Base-by-base conservation (phyloP, 805 yeast genomes). In the Scheffersomyces lignosus region DNA sequence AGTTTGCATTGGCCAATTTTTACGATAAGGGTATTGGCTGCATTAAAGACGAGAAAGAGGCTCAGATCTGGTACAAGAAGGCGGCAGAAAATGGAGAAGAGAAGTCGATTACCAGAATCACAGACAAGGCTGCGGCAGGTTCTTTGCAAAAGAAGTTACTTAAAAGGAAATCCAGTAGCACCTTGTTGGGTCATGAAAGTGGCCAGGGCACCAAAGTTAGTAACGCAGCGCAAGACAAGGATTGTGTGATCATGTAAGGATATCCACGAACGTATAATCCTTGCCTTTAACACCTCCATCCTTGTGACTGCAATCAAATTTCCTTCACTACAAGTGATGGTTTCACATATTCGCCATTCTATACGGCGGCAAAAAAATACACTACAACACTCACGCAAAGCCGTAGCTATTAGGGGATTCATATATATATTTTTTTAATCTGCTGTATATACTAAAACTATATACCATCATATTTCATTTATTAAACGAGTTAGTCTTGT, bases 1-100 rank as follows among this genome's bases (percentile, higher is more conserved):
- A 88, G 71, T 81, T 77, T 56, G 84, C 95, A 0, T 66, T 88
- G 28, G 96, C 90, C 17, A 82, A 84, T 53, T 89, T 90, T 52
- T 80, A 78, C 52, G 95, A 88, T 43, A 76, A 80, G 53, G 98
- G 98, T 1, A 79, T 88, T 45, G 99, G 98, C 2, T 83, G 95
- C 56, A 78, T 73, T 15, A 63, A 68, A 20, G 77, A 86, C 56
- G 35, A 60, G 3, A 60, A 60, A 5, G 77, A 71, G 50, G 83
- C 96, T 0, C 77, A 78, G 50, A 64, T 64, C 25, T 91, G 96
- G 97, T 86, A 81, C 52, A 68, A 69, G 26, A 72, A 71, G 43
- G 96, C 96, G 0, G 87, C 86, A 2, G 77, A 77, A 31, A 73
- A 74, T 33, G 74, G 74, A 8, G 72, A 67, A 31, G 70, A 59